Conservation (phyloP, 106 monocot genomes). For the Dendrobium catenatum region DNA sequence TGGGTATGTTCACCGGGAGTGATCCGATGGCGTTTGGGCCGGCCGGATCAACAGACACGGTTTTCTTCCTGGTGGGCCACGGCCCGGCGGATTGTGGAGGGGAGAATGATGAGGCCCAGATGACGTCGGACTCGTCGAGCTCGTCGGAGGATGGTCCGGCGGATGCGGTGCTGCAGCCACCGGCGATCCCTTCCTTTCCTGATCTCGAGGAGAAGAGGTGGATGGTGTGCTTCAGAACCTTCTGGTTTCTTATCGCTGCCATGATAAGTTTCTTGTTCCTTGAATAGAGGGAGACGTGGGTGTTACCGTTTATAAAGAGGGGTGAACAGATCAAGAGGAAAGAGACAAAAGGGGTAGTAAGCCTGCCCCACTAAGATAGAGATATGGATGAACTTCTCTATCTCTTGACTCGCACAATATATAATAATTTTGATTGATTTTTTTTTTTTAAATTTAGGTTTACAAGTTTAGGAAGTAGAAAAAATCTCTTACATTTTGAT, state of each 20-base stretch:
- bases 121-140: constrained; percentile 53
- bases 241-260: constrained; percentile 18
- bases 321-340: neutral
- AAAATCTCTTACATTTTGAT: too few relatives aligned
- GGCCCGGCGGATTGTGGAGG: neutral
- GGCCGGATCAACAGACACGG: neutral
- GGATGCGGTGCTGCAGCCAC: neutral
- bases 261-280: neutral
- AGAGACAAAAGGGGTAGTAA: neutral
- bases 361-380: neutral
- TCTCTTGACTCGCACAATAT: neutral
- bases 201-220: constrained; percentile 20
- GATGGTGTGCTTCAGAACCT: constrained; percentile 17
- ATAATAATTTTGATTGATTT: too few relatives aligned
- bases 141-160: constrained; percentile 40
- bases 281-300: neutral
- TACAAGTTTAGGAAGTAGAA: too few relatives aligned
- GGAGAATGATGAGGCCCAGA: neutral
- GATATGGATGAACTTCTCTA: neutral
- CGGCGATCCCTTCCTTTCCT: neutral
- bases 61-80: constrained; percentile 1
- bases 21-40: constrained; percentile 14
- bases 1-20: constrained; percentile 59
- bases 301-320: neutral
- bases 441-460: too few relatives aligned